A percentile compares a stretch with the other conserved stretches of the same genome.
Evolutionary conservation across 2,329 filamentous ascomycete species (phyloP).

Genomic region (Plectosphaerella cucumerina): DNA sequence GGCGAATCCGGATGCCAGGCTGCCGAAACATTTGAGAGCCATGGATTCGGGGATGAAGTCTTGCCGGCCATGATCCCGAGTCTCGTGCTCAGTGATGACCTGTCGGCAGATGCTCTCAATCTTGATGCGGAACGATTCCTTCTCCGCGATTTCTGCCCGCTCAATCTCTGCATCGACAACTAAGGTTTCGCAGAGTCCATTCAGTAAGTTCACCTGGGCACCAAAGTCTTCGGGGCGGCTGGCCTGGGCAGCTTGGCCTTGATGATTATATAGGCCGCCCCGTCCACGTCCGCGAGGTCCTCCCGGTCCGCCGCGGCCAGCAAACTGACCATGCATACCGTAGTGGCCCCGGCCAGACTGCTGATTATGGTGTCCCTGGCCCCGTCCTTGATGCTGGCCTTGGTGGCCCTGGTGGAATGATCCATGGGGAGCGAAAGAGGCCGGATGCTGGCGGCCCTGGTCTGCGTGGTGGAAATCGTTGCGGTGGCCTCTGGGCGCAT

Average conservation of each 20-base stretch:
- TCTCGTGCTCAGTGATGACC: slow-evolving; percentile 51
- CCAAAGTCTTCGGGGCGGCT: slow-evolving; percentile 39
- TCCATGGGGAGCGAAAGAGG: neutral
- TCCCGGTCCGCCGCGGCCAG: neutral
- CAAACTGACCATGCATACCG: neutral
- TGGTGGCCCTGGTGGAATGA: neutral
- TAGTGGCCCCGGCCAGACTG: too few species aligned
- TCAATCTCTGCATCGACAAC: slow-evolving; percentile 56
- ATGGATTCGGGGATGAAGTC: slow-evolving; percentile 53
- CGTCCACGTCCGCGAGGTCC: neutral
- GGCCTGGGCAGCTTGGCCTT: slow-evolving; percentile 17
- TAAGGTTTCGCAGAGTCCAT: slow-evolving; percentile 47
- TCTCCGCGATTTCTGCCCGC: slow-evolving; percentile 58
- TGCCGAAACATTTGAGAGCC: slow-evolving; percentile 76
- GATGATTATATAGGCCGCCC: slow-evolving; percentile 23
- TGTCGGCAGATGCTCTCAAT: slow-evolving; percentile 63
- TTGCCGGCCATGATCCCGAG: slow-evolving; percentile 16
- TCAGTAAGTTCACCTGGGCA: slow-evolving; percentile 44
- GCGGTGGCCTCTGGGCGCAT: neutral
- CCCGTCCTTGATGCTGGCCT: neutral
- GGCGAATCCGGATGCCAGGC: slow-evolving; percentile 79
- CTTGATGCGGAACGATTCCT: slow-evolving; percentile 63
- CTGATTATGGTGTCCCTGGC: neutral
- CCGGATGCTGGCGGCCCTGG: neutral
- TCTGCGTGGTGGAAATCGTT: neutral